Evolutionary conservation across 306 rosid species (phyloP), one percentile per base, ranked within the genome.

Genomic region (Fragaria vesca): DNA sequence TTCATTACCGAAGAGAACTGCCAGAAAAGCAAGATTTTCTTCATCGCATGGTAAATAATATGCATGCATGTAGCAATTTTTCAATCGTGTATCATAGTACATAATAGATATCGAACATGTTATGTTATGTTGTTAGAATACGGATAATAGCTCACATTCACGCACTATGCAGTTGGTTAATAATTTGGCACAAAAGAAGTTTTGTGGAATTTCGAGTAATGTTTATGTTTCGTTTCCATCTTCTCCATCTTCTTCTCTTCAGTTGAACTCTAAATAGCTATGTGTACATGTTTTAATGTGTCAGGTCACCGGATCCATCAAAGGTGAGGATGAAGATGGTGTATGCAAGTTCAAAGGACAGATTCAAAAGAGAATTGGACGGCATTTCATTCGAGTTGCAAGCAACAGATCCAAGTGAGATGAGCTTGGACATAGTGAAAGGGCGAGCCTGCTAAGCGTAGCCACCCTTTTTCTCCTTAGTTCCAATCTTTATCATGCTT

Each of bases 391-490:
- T 89, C 42, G 98, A 93, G 71, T 72, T 93, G 76, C 98, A 93
- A 88, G 98, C 96, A 79, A 93, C 98, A 78, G 98, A 93, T 91
- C 97, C 98, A 47, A 93, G 94, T 73, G 97, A 93, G 87, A 88
- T 93, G 97, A 89, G 96, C 90, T 81, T 93, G 87, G 98, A 91
- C 89, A 87, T 89, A 66, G 98, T 93, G 38, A 91, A 84, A 77
- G 88, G 65, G 26, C 80, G 97, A 83, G 93, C 89, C 76, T 47
- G 78, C 83, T 91, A 71, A 84, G 50, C 30, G 43, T 32, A 10
- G 8, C 60, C 60, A 57, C 61, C 73, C 32, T 60, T 55, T 55
- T 52, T 36, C 21, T 46, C 46, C 71, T 24, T 42, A 3, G 71
- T 63, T 40, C 69, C 72, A 79, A 70, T 24, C 66, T 69, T 72